Evolutionary conservation across 1,139 yeast species (phyloP), one percentile per base, ranked within the genome.

Genomic region (Spencermartinsiella ligniputridi): DNA sequence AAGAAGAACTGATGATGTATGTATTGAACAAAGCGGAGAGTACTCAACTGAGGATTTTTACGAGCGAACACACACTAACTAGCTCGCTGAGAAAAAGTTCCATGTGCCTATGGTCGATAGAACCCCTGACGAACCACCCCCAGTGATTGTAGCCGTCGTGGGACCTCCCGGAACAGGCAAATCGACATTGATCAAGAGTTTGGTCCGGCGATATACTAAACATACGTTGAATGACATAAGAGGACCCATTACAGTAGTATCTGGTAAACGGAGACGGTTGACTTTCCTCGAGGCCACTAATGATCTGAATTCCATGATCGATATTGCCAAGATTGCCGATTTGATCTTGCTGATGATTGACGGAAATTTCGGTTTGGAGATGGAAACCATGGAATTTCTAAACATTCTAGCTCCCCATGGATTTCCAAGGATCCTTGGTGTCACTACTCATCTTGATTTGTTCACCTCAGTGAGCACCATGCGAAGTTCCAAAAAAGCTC

Each of bases 101-200:
- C 98, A 92, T 72, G 97, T 90, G 22, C 98, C 98, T 13, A 89
- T 92, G 97, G 85, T 92, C 42, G 96, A 92, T 61, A 75, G 98
- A 57, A 89, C 97, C 0, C 97, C 98, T 0, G 98, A 92, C 46
- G 97, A 90, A 57, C 97, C 98, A 1, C 97, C 98, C 30, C 98
- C 98, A 44, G 84, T 92, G 18, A 82, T 94, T 46, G 88, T 94
- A 30, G 97, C 97, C 0, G 96, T 92, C 4, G 97, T 92, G 15
- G 99, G 99, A 0, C 99, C 99, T 8, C 96, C 96, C 6, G 99
- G 99, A 9, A 92, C 97, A 0, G 99, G 99, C 52, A 94, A 94
- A 63, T 80, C 97, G 16, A 92, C 98, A 0, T 73, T 94, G 60
- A 88, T 94, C 61, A 84, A 88, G 63, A 89, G 97, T 8, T 71